Percentiles rank a stretch among this genome's conserved stretches.
phyloP scores from a whole-genome alignment of 768 basidiomycete genomes.

The Holtermannia corniformis region DNA sequence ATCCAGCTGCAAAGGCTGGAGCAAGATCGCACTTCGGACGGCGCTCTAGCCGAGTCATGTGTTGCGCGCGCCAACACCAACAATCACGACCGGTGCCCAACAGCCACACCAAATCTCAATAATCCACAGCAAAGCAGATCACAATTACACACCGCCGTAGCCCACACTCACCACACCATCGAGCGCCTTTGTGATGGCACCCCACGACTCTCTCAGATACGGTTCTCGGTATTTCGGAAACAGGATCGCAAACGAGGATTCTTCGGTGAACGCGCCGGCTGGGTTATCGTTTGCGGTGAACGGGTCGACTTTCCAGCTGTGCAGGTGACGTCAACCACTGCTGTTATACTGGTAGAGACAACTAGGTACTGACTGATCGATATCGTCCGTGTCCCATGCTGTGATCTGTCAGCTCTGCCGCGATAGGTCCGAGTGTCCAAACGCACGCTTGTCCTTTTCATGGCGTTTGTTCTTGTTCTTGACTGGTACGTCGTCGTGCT shows the following conservation, averaged over 20 bases:
- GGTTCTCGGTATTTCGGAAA: constrained; percentile 95
- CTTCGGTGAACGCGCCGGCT: constrained; percentile 72
- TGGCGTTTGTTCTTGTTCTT: constrained; percentile 79
- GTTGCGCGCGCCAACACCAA: too few relatives aligned
- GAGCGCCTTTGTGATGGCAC: constrained; percentile 71
- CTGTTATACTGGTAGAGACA: background rate
- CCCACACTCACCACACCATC: constrained; percentile 44
- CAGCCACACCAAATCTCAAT: too few relatives aligned
- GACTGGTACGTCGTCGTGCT: constrained; percentile 7
- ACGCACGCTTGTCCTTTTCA: constrained; percentile 89
- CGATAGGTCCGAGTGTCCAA: too few relatives aligned
- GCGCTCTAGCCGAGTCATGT: too few relatives aligned
- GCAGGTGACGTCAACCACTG: background rate
- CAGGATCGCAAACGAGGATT: constrained; percentile 94
- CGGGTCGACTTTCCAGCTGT: constrained; percentile 77
- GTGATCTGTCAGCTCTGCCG: constrained; percentile 4
- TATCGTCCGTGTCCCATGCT: constrained; percentile 99
- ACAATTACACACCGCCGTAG: too few relatives aligned
- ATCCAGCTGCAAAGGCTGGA: too few relatives aligned
- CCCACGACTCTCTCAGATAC: constrained; percentile 90
- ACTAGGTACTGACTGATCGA: constrained; percentile 93
- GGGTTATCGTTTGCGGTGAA: constrained; percentile 67
- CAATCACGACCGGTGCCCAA: too few relatives aligned
- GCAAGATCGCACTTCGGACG: too few relatives aligned
- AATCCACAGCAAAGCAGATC: too few relatives aligned